Base-by-base conservation (phyloP, 2,329 filamentous ascomycete species). In the Paraphaeosphaeria minitans region DNA sequence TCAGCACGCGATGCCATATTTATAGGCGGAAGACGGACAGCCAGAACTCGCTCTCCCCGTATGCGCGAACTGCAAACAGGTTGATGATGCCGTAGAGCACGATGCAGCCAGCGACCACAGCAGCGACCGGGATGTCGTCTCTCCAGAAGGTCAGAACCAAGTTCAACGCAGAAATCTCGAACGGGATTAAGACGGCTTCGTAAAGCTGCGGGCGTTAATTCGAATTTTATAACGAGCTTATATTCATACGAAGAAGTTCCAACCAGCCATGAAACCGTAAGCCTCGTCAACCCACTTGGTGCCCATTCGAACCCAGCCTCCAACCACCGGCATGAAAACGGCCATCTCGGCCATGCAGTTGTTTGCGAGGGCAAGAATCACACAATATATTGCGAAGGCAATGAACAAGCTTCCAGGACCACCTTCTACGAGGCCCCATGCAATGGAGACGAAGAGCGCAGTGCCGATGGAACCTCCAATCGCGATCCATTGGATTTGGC, bases 321-420 rank as follows among this genome's bases (percentile, higher is more conserved):
- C 85, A 29, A 80, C 81, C 27, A 88, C 80, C 27, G 86, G 86
- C 79, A 85, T 84, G 57, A 82, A 82, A n/a, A 81, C 79, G 39
- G 77, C 81, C 85, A 88, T 88, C 71, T 88, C 86, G 4, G 86
- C 85, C 51, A 87, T 77, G 61, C 81, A 82, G 66, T 86, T 87
- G 79, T 87, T 87, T 69, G 87, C 82, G 49, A 85, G 75, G 16
- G 77, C 85, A 53, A 88, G 76, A 53, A 87, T 67, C 63, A 74
- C 64, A 31, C 78, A 78, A 68, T 87, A 86, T 42, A 85, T 55
- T 16, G 78, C 78, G 68, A 83, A 88, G 31, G 82, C 84, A 58
- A 88, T 71, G 62, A 88, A 80, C 47, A 88, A 76, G 58, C 78
- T 82, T 35, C 72, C 80, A 7, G 81, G 79, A 16, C 81, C 81